These are phyloP conservation scores for Lasiodiplodia sp. DNA, from an alignment of 2,329 filamentous ascomycete genomes.

Conservation along the genomic window DNA sequence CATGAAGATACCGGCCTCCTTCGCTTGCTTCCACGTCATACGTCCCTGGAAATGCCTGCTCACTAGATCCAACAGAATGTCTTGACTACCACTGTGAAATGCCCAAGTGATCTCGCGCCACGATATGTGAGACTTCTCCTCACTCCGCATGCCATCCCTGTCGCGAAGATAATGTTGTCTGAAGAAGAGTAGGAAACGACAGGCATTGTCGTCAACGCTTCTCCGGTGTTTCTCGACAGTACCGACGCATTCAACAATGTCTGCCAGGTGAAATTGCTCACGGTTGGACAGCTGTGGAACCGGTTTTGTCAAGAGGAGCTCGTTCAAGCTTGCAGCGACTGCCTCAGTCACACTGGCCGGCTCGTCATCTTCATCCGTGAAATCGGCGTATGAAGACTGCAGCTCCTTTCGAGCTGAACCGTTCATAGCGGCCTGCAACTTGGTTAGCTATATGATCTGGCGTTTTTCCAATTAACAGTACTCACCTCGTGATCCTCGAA, in stretches of 20 bases:
- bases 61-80: conserved; percentile 86
- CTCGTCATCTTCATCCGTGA: conserved; percentile 60
- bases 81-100: conserved; percentile 84
- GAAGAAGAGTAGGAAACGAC: conserved; percentile 87
- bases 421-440: conserved; percentile 43
- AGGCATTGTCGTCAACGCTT: conserved; percentile 89
- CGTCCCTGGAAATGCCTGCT: conserved; percentile 79
- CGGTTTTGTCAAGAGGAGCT: conserved; percentile 76
- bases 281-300: conserved; percentile 82
- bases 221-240: conserved; percentile 85
- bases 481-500: conserved; percentile 55
- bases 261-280: conserved; percentile 84
- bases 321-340: conserved; percentile 73
- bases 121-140: conserved; percentile 66
- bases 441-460: conserved; percentile 25
- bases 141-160: conserved; percentile 41
- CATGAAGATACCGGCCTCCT: conserved; percentile 90
- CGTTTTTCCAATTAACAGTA: background rate
- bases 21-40: conserved; percentile 84
- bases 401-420: conserved; percentile 56
- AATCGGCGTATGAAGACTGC: conserved; percentile 60
- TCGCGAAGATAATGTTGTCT: conserved; percentile 76
- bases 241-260: conserved; percentile 84
- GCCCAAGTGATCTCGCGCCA: conserved; percentile 85
- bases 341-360: conserved; percentile 74